Percentiles rank a stretch among this genome's conserved stretches.
phyloP scores from a whole-genome alignment of 140 eudicot species.

The Senecio squalidus region DNA sequence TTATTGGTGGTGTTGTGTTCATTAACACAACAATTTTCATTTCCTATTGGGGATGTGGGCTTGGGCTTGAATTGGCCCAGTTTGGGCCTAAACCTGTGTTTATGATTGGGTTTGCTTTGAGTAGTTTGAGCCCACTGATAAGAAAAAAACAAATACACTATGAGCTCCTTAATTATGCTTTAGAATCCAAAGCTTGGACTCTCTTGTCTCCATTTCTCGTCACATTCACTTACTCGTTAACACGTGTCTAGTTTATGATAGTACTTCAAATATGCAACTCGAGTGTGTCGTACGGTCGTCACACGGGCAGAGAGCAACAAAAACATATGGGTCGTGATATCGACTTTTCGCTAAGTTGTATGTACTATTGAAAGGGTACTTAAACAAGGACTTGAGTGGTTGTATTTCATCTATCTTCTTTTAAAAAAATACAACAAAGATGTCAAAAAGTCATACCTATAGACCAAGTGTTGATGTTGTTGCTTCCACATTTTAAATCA shows the following conservation, averaged over 20 bases:
- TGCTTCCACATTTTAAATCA: conserved; percentile 33
- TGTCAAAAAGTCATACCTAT: conserved; percentile 33
- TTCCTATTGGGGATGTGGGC: too few relatives aligned
- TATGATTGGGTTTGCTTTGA: neutral
- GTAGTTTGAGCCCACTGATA: neutral
- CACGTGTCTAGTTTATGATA: neutral
- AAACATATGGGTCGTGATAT: conserved; percentile 12
- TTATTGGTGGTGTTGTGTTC: too few relatives aligned
- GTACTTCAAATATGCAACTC: neutral
- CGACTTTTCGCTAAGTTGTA: conserved; percentile 3
- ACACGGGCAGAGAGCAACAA: conserved; percentile 20
- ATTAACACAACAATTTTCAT: too few relatives aligned
- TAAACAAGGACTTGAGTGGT: conserved; percentile 15
- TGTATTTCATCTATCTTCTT: conserved; percentile 15
- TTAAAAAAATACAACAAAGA: conserved; percentile 28
- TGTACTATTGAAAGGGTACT: conserved; percentile 21
- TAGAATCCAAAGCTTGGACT: neutral
- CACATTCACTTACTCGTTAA: neutral
- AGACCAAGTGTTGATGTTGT: conserved; percentile 26
- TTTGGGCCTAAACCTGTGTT: neutral
- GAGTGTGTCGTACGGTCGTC: conserved; percentile 10
- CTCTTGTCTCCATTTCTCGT: conserved; percentile 1
- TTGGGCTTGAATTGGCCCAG: neutral
- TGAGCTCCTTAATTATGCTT: neutral
- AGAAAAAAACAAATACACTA: neutral